Evolutionary conservation across 768 basidiomycete genomes (phyloP).

Genomic region (Pleurotus eryngii): DNA sequence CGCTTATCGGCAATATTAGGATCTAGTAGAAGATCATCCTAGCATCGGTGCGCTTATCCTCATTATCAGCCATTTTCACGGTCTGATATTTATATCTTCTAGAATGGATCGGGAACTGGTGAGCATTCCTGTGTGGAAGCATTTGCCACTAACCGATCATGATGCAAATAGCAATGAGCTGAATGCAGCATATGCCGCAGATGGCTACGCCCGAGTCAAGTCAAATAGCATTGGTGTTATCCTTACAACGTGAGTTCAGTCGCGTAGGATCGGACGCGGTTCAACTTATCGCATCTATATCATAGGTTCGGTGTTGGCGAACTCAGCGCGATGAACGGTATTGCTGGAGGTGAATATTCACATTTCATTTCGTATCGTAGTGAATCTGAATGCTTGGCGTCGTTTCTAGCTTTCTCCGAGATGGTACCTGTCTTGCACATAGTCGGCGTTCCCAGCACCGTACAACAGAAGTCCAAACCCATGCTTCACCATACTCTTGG

Average conservation of each 20-base stretch:
- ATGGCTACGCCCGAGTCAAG: conserved; percentile 90
- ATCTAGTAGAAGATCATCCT: conserved; percentile 78
- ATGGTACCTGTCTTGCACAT: conserved; percentile 89
- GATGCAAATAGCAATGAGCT: conserved; percentile 64
- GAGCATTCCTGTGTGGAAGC: conserved; percentile 8
- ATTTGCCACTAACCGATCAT: neutral
- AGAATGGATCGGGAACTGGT: conserved; percentile 89
- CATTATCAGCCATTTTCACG: neutral
- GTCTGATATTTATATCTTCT: neutral
- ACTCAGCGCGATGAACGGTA: conserved; percentile 80
- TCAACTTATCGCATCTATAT: neutral
- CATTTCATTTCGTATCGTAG: neutral
- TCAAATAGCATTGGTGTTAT: conserved; percentile 68
- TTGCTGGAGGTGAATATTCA: conserved; percentile 57
- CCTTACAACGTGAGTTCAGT: conserved; percentile 62
- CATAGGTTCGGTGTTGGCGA: conserved; percentile 90
- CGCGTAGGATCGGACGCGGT: neutral
- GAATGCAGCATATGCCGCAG: conserved; percentile 87
- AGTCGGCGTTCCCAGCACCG: conserved; percentile 76
- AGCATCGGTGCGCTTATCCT: conserved; percentile 35
- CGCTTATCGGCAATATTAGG: conserved; percentile 36
- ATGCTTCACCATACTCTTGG: conserved; percentile 89
- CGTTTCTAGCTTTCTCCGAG: conserved; percentile 65
- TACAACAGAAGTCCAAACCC: conserved; percentile 66
- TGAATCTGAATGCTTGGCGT: neutral